These are phyloP conservation scores for Plasmodium sp. DNA, from an alignment of 169 alveolate genomes.

Conservation along the genomic window DNA sequence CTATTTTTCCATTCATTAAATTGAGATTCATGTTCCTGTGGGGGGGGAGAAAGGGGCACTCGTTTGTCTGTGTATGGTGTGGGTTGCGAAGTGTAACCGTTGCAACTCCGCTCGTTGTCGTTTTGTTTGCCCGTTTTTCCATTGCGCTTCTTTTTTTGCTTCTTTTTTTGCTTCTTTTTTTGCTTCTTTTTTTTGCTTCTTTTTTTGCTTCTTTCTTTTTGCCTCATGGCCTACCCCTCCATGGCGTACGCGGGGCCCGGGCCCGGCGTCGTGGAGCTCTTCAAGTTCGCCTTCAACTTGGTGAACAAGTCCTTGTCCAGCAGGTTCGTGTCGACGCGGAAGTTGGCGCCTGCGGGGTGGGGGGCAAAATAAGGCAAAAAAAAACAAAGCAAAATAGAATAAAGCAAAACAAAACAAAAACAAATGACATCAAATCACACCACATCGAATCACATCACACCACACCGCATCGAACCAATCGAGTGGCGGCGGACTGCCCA, in stretches of 20 bases:
- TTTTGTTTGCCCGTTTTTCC: neutral
- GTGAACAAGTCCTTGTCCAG: slow-evolving; percentile 47
- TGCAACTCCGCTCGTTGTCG: neutral
- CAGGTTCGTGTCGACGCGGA: slow-evolving; percentile 54
- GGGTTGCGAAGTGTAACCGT: neutral
- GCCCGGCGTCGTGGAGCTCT: slow-evolving; percentile 9
- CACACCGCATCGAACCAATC: neutral
- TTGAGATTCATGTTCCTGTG: slow-evolving; percentile 44
- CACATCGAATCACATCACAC: neutral
- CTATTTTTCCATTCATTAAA: slow-evolving; percentile 66
- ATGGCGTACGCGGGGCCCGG: slow-evolving; percentile 6
- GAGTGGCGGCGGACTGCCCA: neutral
- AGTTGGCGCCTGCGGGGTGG: slow-evolving; percentile 4
- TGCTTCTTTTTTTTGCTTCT: too few species aligned
- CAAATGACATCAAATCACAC: too few species aligned
- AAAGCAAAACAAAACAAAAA: neutral
- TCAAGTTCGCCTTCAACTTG: slow-evolving; percentile 57
- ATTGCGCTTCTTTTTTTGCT: neutral
- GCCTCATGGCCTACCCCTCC: slow-evolving; percentile 19
- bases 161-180: too few species aligned
- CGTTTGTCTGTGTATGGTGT: neutral
- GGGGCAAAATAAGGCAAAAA: neutral
- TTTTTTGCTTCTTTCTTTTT: neutral
- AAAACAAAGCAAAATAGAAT: neutral
- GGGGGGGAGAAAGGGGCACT: neutral